phyloP scores from a whole-genome alignment of 2,329 filamentous ascomycete genomes.

The Colletotrichum horii region DNA sequence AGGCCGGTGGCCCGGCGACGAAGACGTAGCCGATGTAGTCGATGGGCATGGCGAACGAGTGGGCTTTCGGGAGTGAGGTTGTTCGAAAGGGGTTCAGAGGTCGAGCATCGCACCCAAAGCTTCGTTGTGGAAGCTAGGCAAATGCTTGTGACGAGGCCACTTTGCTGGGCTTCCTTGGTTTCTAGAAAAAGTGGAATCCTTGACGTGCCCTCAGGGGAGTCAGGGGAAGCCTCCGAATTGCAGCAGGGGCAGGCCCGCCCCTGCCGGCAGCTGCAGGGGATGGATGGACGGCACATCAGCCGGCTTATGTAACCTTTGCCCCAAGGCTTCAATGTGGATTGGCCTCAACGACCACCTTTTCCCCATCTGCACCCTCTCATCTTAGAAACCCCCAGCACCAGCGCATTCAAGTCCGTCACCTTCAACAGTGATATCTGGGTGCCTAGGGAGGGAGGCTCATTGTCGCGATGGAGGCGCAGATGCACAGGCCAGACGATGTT shows the following conservation, averaged over 20 bases:
- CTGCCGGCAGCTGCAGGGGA: background rate
- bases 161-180: background rate
- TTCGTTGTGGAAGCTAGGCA: background rate
- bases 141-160: background rate
- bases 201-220: background rate
- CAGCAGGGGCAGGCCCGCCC: constrained; percentile 9
- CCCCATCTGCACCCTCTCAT: background rate
- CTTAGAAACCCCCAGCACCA: background rate
- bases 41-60: constrained; percentile 52
- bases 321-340: background rate
- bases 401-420: background rate
- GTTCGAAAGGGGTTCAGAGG: background rate
- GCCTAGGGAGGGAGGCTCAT: background rate
- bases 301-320: background rate
- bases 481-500: background rate
- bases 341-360: background rate
- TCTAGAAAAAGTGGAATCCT: constrained; percentile 15
- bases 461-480: background rate
- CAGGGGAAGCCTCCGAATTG: background rate
- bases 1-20: constrained; percentile 54
- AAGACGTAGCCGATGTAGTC: constrained; percentile 53
- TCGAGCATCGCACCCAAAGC: background rate
- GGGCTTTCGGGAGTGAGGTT: background rate
- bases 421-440: background rate
- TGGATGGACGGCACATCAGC: background rate